Percentiles rank a stretch among this genome's conserved stretches.
These are phyloP conservation scores for Pseudocohnilembus persalinus DNA, from an alignment of 169 alveolate species.

Conservation along the genomic window DNA sequence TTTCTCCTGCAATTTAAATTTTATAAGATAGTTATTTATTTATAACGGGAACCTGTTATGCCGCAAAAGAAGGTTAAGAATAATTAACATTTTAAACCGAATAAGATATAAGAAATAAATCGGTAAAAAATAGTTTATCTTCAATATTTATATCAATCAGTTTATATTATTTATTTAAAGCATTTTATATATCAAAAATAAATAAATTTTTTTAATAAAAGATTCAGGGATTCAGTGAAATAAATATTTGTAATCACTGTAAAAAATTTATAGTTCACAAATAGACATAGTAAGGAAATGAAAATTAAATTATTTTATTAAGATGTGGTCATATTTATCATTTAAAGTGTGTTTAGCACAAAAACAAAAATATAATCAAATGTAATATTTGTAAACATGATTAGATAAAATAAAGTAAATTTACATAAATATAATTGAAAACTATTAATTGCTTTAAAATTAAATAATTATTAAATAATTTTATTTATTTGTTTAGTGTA, in stretches of 20 bases:
- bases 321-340: neutral
- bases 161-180: too few relatives aligned
- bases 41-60: neutral
- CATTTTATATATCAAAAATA: too few relatives aligned
- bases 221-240: neutral
- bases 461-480: too few relatives aligned
- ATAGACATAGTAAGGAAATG: neutral
- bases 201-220: too few relatives aligned
- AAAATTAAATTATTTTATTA: too few relatives aligned
- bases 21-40: too few relatives aligned
- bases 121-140: neutral
- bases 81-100: neutral
- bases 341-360: neutral
- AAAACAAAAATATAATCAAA: neutral
- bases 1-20: neutral
- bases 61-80: neutral
- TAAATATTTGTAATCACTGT: neutral
- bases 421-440: too few relatives aligned
- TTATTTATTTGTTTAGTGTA: too few relatives aligned
- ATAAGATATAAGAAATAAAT: neutral
- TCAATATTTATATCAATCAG: too few relatives aligned
- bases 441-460: too few relatives aligned
- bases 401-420: neutral
- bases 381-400: neutral
- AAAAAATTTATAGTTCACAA: neutral